phyloP scores from a whole-genome alignment of 805 yeast genomes.

The Schwanniomyces polymorphus region DNA sequence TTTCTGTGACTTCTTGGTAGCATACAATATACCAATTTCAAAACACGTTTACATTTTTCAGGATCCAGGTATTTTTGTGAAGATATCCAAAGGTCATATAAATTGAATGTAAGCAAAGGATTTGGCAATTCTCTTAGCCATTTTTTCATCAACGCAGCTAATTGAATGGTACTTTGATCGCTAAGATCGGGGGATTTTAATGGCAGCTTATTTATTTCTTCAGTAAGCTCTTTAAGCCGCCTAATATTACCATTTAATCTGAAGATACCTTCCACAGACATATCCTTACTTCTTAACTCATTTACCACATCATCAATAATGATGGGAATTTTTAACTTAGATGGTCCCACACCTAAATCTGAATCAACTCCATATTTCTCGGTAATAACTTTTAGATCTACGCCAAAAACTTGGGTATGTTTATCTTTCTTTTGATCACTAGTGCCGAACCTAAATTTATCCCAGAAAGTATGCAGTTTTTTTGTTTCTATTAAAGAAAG shows the following conservation, averaged over 20 bases:
- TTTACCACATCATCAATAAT: constrained; percentile 82
- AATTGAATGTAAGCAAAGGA: constrained; percentile 75
- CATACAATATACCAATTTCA: constrained; percentile 69
- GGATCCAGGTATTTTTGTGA: constrained; percentile 55
- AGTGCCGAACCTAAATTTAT: constrained; percentile 44
- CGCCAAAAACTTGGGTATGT: constrained; percentile 63
- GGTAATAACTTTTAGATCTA: constrained; percentile 68
- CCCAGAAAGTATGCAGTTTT: constrained; percentile 53
- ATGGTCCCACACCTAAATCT: constrained; percentile 80
- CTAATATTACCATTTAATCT: constrained; percentile 95
- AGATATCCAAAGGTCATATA: constrained; percentile 77
- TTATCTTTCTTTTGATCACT: constrained; percentile 25
- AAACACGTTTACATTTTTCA: constrained; percentile 49
- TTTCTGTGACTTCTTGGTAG: constrained; percentile 83
- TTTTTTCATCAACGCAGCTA: constrained; percentile 90
- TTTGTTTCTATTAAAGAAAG: constrained; percentile 41
- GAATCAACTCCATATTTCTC: constrained; percentile 79
- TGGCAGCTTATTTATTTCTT: constrained; percentile 72
- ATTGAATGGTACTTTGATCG: constrained; percentile 81
- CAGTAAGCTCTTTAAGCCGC: constrained; percentile 70
- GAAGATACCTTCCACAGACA: constrained; percentile 95
- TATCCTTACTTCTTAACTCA: constrained; percentile 84
- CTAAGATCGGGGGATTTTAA: constrained; percentile 67
- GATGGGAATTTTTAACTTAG: constrained; percentile 77
- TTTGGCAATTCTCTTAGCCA: constrained; percentile 91